Evolutionary conservation across 768 basidiomycete genomes (phyloP), one percentile per base, ranked within the genome.

Genomic region (Amanita polypyramis): DNA sequence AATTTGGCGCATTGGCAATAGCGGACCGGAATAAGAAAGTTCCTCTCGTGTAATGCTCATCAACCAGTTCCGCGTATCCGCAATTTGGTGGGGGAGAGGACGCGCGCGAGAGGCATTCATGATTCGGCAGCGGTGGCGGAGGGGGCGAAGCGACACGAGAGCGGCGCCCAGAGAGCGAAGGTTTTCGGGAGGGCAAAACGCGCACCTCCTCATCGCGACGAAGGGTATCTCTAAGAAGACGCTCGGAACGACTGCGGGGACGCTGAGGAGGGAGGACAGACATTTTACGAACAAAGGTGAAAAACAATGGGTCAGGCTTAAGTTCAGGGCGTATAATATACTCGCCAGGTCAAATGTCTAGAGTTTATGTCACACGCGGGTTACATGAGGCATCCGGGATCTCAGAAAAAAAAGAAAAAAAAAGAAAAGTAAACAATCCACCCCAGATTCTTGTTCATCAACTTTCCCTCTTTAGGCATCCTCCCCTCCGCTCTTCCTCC

Each of bases 221-320:
- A 45, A 81, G 70, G 8, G 79, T 71, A 52, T 79, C 72, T 43
- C 79, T 67, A 42, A 81, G 67, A 39, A 81, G 70, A 8, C 70
- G 68, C 55, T 80, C 74, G 3, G 76, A 77, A 47, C 76, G 68
- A 30, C 73, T 74, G 0, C 75, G 64, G 0, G 76, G 68, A 42
- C 71, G 68, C 14, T 60, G 49, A 41, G 61, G 59, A 6, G 59
- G 32, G 20, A 20, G 27, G 19, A 41, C 8, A 5, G 44, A 21
- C 38, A 48, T 41, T n/a, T n/a, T 25, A 17, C 21, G 37, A 30
- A 12, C 2, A 30, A 14, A 21, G 27, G 8, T 30, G 14, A 29
- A 27, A 34, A 48, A 33, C 20, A 32, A 29, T 15, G n/a, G n/a
- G n/a, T n/a, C n/a, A n/a, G n/a, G n/a, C n/a, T n/a, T n/a, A n/a